Evolutionary conservation across 2,329 filamentous ascomycete species (phyloP).

Genomic region (Ceratocystis alfenasii): DNA sequence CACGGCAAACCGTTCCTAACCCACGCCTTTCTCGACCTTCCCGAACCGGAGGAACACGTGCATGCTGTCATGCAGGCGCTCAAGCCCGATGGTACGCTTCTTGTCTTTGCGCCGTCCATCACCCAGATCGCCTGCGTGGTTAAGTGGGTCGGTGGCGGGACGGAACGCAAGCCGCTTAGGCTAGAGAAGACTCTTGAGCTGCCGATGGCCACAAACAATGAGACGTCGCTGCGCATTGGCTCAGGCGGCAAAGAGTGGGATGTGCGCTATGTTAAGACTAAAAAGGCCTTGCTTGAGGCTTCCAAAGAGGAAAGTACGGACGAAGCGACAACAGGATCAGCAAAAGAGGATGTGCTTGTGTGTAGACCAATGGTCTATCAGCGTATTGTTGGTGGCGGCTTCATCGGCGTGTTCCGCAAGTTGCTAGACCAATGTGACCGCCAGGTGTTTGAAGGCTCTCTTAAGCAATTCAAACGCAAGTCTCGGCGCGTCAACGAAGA

Average conservation of each 20-base stretch:
- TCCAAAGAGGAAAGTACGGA: constrained; percentile 26
- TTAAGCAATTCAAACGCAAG: constrained; percentile 1
- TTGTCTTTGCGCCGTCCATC: constrained; percentile 65
- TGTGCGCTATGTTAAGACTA: constrained; percentile 37
- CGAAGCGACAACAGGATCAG: constrained; percentile 8
- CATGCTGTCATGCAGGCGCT: constrained; percentile 44
- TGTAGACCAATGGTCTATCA: constrained; percentile 35
- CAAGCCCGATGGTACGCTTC: constrained; percentile 50
- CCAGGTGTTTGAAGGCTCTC: constrained; percentile 14
- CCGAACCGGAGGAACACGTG: constrained; percentile 42
- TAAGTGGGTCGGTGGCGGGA: constrained; percentile 29
- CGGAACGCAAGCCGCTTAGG: constrained; percentile 28
- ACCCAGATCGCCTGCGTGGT: constrained; percentile 62
- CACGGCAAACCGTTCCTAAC: constrained; percentile 50
- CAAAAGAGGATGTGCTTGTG: constrained; percentile 29
- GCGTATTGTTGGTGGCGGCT: constrained; percentile 33
- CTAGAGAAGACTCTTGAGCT: constrained; percentile 51
- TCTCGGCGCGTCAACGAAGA: neutral
- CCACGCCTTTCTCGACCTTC: constrained; percentile 63
- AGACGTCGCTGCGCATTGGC: constrained; percentile 35
- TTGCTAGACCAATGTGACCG: constrained; percentile 25
- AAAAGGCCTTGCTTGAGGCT: constrained; percentile 12
- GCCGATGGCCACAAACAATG: constrained; percentile 31
- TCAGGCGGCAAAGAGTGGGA: constrained; percentile 51
- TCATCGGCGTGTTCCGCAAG: constrained; percentile 32